Conservation (phyloP, 1,139 yeast genomes). For the Saccharomyces hybrid region DNA sequence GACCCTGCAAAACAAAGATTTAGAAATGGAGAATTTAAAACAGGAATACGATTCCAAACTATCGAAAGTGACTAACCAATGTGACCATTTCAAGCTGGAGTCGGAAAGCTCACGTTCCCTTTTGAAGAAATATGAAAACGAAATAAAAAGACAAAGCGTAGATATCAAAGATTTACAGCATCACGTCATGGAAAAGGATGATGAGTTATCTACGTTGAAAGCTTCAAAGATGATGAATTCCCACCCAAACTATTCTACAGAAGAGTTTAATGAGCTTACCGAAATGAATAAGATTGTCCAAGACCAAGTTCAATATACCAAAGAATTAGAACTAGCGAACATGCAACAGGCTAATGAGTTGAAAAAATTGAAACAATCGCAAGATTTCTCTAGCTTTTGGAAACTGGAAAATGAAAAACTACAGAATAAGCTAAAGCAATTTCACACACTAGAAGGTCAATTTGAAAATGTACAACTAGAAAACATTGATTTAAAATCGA, state of each 20-base stretch:
- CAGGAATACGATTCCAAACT: slow-evolving; percentile 12
- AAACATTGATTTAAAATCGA: slow-evolving; percentile 40
- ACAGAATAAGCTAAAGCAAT: slow-evolving; percentile 37
- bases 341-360: slow-evolving; percentile 43
- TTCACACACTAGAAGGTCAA: slow-evolving; percentile 42
- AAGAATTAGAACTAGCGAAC: slow-evolving; percentile 47
- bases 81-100: slow-evolving; percentile 16
- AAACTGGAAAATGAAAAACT: slow-evolving; percentile 43
- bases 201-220: slow-evolving; percentile 22
- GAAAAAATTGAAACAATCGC: slow-evolving; percentile 37
- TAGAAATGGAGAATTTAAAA: slow-evolving; percentile 17
- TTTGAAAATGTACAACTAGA: slow-evolving; percentile 48
- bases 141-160: slow-evolving; percentile 16
- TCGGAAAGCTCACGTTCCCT: slow-evolving; percentile 15
- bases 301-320: slow-evolving; percentile 49
- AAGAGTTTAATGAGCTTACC: slow-evolving; percentile 24
- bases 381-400: slow-evolving; percentile 44
- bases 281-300: slow-evolving; percentile 47
- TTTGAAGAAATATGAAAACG: slow-evolving; percentile 19
- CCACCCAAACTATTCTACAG: slow-evolving; percentile 23
- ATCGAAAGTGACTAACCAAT: slow-evolving; percentile 11
- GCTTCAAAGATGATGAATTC: slow-evolving; percentile 18
- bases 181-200: slow-evolving; percentile 20
- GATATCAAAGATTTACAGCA: slow-evolving; percentile 17
- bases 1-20: slow-evolving; percentile 13